Percentiles rank a stretch among this genome's conserved stretches.
Conservation (phyloP, 2,329 filamentous ascomycete genomes). For the Cadophora luteo-olivacea region DNA sequence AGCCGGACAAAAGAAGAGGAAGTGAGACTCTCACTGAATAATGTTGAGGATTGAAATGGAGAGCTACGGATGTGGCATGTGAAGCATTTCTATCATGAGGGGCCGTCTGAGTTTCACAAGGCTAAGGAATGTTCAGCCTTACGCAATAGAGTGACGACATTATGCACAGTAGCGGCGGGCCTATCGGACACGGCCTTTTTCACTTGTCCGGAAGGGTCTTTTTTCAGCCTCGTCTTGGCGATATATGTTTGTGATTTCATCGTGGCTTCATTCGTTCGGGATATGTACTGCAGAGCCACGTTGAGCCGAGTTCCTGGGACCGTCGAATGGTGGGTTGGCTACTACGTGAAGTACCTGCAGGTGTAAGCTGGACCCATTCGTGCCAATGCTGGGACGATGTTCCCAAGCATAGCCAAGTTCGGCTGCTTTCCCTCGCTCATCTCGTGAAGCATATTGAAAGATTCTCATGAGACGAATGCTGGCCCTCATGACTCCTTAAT, state of each 20-base stretch:
- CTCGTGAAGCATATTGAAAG: no score
- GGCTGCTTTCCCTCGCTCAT: neutral
- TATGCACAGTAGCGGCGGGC: conserved; percentile 9
- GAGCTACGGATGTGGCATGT: conserved; percentile 7
- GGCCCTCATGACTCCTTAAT: conserved; percentile 19
- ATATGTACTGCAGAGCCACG: neutral
- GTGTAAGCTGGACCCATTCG: neutral
- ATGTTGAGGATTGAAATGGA: neutral
- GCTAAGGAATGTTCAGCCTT: conserved; percentile 2
- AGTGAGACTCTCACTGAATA: neutral
- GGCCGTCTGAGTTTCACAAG: neutral
- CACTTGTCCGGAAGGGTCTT: neutral
- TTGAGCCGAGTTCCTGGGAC: neutral
- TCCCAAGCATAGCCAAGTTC: neutral
- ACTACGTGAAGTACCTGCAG: conserved; percentile 1
- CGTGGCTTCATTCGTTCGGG: neutral
- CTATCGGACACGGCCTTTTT: neutral
- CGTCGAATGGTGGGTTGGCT: neutral
- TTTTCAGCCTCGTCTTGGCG: conserved; percentile 8
- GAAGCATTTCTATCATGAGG: neutral
- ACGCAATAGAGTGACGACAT: conserved; percentile 21
- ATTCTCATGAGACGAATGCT: neutral
- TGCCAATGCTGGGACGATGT: neutral
- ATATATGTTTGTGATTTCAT: neutral
- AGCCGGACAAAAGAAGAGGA: neutral